These are phyloP conservation scores for Plasmodium gonderi DNA, from an alignment of 169 alveolate species.

Conservation along the genomic window DNA sequence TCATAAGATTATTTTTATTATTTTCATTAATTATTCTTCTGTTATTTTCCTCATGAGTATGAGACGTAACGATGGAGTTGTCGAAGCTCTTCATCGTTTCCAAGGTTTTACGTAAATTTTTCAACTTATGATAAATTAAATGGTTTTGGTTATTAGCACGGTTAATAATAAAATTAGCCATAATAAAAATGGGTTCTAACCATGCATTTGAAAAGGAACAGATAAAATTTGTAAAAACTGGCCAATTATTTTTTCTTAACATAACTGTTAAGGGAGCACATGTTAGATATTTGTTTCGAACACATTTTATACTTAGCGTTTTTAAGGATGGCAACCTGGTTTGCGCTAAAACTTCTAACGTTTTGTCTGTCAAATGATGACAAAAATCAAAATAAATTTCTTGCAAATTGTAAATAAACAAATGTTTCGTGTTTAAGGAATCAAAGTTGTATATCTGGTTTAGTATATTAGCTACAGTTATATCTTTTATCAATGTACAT, in stretches of 20 bases:
- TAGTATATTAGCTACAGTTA: conserved; percentile 85
- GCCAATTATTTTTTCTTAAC: conserved; percentile 86
- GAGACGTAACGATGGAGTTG: background rate
- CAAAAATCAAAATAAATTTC: conserved; percentile 88
- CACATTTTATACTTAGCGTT: conserved; percentile 86
- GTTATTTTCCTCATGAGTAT: background rate
- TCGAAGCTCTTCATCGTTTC: conserved; percentile 76
- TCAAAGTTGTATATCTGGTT: conserved; percentile 78
- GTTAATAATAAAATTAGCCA: conserved; percentile 84
- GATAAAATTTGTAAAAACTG: conserved; percentile 83
- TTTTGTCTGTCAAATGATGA: conserved; percentile 88
- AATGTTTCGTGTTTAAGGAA: conserved; percentile 76
- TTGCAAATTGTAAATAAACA: conserved; percentile 80
- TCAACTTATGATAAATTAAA: conserved; percentile 74
- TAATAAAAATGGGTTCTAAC: conserved; percentile 87
- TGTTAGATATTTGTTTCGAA: conserved; percentile 85
- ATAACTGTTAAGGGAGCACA: conserved; percentile 84
- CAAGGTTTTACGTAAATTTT: conserved; percentile 75
- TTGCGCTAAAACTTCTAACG: conserved; percentile 87
- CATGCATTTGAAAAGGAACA: conserved; percentile 87
- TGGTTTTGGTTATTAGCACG: conserved; percentile 79
- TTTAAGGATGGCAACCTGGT: conserved; percentile 87
- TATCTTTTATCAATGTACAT: conserved; percentile 87
- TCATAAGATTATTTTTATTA: conserved; percentile 4
- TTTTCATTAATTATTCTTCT: conserved; percentile 24